A percentile compares a stretch with the other conserved stretches of the same genome.
phyloP scores from a whole-genome alignment of 108 stramenopile genomes.

The Skeletonema grethae region DNA sequence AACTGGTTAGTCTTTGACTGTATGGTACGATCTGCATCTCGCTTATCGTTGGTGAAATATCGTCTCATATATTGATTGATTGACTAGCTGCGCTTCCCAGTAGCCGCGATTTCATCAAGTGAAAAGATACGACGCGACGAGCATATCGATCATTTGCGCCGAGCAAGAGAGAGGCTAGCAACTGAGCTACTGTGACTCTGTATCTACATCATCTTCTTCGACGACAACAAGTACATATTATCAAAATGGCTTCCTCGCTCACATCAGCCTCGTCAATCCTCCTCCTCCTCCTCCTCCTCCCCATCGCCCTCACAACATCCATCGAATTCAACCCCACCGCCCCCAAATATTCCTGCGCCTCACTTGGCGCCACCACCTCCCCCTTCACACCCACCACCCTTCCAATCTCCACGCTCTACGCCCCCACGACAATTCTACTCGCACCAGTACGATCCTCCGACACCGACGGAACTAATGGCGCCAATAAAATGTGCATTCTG shows the following conservation, averaged over 20 bases:
- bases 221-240: too few species aligned
- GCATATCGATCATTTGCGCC: too few species aligned
- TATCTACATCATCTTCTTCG: too few species aligned
- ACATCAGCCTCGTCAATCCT: not conserved
- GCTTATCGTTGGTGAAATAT: too few species aligned
- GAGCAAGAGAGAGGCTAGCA: too few species aligned
- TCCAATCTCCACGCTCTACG: slow-evolving; percentile 18
- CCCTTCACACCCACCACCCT: slow-evolving; percentile 25
- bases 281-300: not conserved
- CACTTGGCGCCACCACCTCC: slow-evolving; percentile 12
- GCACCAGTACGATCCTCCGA: not conserved
- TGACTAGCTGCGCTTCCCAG: too few species aligned
- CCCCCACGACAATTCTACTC: slow-evolving; percentile 19
- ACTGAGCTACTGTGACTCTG: too few species aligned
- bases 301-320: not conserved
- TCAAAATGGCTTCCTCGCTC: not conserved
- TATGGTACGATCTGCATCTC: too few species aligned
- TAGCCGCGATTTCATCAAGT: too few species aligned
- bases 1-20: too few species aligned
- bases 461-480: not conserved
- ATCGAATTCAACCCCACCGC: slow-evolving; percentile 11
- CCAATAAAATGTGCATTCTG: slow-evolving; percentile 33
- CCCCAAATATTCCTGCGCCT: slow-evolving; percentile 13
- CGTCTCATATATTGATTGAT: too few species aligned
- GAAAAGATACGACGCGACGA: too few species aligned